Percentiles rank a stretch among this genome's conserved stretches.
phyloP scores from a whole-genome alignment of 306 rosid species.

The Astragalus glycyphyllos region DNA sequence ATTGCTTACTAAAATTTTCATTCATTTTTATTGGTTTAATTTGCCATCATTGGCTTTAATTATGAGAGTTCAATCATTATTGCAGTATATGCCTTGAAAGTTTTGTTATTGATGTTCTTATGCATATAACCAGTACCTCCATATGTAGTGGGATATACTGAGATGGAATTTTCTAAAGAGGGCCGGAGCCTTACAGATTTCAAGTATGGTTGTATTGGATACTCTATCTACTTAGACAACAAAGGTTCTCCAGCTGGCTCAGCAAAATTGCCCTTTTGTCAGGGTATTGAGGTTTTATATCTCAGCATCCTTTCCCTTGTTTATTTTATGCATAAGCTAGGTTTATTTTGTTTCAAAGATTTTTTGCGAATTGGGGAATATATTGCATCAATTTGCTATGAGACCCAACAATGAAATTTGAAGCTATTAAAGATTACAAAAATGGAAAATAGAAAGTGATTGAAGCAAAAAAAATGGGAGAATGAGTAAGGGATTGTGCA shows the following conservation, averaged over 20 bases:
- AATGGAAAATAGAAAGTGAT: background rate
- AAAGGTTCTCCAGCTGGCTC: conserved; percentile 60
- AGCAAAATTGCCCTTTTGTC: conserved; percentile 80
- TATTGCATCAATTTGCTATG: conserved; percentile 22
- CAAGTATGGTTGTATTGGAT: conserved; percentile 89
- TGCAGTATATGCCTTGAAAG: background rate
- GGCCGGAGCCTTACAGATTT: conserved; percentile 76
- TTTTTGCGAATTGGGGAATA: conserved; percentile 5
- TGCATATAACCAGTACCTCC: conserved; percentile 68
- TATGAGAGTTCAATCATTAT: conserved; percentile 3
- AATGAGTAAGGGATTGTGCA: no score
- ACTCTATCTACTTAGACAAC: conserved; percentile 80
- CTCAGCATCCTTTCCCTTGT: conserved; percentile 21
- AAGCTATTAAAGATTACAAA: background rate
- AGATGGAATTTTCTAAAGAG: conserved; percentile 77
- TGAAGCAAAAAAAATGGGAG: background rate
- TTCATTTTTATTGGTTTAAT: conserved; percentile 13
- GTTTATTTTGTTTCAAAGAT: conserved; percentile 11
- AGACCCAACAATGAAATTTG: conserved; percentile 7
- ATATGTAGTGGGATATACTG: conserved; percentile 76
- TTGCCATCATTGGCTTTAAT: background rate
- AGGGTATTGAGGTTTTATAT: conserved; percentile 81
- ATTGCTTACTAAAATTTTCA: background rate
- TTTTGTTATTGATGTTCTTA: conserved; percentile 42
- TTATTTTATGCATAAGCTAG: conserved; percentile 5